Conservation (phyloP, 768 basidiomycete genomes). For the Pisolithus tinctorius region DNA sequence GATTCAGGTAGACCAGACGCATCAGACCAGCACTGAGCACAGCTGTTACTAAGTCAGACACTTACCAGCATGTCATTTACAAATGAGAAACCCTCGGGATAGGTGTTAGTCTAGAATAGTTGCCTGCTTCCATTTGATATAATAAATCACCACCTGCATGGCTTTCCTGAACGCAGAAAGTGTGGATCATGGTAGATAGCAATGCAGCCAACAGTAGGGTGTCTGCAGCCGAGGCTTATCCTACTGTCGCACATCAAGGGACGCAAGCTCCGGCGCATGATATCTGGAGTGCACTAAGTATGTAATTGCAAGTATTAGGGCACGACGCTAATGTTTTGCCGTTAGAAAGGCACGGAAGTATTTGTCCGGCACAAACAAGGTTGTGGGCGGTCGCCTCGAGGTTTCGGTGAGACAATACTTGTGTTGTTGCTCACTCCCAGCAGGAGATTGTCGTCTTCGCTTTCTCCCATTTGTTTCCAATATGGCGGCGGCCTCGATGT, state of each 20-base stretch:
- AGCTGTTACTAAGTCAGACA: neutral
- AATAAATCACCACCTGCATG: neutral
- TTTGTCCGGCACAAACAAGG: slow-evolving; percentile 27
- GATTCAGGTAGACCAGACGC: neutral
- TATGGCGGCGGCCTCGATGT: slow-evolving; percentile 35
- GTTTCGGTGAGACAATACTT: slow-evolving; percentile 16
- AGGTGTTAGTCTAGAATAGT: neutral
- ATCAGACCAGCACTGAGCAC: neutral
- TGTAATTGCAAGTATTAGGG: neutral
- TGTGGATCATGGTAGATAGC: neutral
- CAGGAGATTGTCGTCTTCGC: slow-evolving; percentile 3
- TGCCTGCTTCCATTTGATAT: neutral
- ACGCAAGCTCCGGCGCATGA: too few relatives aligned
- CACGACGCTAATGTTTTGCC: neutral
- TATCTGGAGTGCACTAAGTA: neutral
- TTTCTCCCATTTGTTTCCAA: slow-evolving; percentile 15
- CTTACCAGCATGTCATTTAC: neutral
- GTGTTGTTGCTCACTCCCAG: slow-evolving; percentile 10
- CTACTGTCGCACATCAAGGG: neutral
- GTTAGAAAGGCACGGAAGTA: slow-evolving; percentile 5
- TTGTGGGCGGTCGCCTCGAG: slow-evolving; percentile 20
- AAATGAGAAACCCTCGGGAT: neutral
- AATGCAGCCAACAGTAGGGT: neutral
- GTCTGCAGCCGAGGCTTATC: neutral
- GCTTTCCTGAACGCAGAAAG: neutral